Conservation (phyloP, 2,329 filamentous ascomycete species). For the Ophiosphaerella narmari region DNA sequence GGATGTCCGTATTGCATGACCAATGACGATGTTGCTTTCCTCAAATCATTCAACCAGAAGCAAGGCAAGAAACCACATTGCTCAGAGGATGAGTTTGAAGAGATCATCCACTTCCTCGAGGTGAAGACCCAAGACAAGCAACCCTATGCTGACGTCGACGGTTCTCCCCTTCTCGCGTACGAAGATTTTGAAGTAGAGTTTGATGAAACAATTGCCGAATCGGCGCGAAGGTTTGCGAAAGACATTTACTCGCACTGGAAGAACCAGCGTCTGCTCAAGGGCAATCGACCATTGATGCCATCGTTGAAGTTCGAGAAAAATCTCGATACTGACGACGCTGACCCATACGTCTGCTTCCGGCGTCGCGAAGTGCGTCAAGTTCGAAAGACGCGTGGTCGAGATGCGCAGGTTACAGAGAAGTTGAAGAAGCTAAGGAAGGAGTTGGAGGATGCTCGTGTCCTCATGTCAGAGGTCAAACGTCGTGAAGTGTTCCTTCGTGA, state of each 20-base stretch:
- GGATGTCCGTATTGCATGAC: slow-evolving; percentile 94
- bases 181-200: slow-evolving; percentile 66
- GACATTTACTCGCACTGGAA: slow-evolving; percentile 92
- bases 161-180: slow-evolving; percentile 71
- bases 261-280: slow-evolving; percentile 65
- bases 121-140: slow-evolving; percentile 81
- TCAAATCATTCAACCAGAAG: slow-evolving; percentile 83
- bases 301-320: slow-evolving; percentile 91
- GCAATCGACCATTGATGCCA: slow-evolving; percentile 75
- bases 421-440: slow-evolving; percentile 89
- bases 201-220: slow-evolving; percentile 61
- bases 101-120: slow-evolving; percentile 93
- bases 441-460: slow-evolving; percentile 82
- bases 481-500: slow-evolving; percentile 82
- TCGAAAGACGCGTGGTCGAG: slow-evolving; percentile 90
- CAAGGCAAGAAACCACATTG: slow-evolving; percentile 66
- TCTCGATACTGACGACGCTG: slow-evolving; percentile 90
- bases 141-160: slow-evolving; percentile 88
- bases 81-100: slow-evolving; percentile 90
- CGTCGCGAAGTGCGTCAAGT: slow-evolving; percentile 92
- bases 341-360: slow-evolving; percentile 98
- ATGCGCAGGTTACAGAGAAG: slow-evolving; percentile 93
- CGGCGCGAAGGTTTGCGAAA: slow-evolving; percentile 67
- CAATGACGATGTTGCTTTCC: slow-evolving; percentile 82
- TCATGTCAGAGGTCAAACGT: slow-evolving; percentile 76